These are phyloP conservation scores for Pseudopithomyces chartarum DNA, from an alignment of 2,329 filamentous ascomycete species.

Conservation along the genomic window DNA sequence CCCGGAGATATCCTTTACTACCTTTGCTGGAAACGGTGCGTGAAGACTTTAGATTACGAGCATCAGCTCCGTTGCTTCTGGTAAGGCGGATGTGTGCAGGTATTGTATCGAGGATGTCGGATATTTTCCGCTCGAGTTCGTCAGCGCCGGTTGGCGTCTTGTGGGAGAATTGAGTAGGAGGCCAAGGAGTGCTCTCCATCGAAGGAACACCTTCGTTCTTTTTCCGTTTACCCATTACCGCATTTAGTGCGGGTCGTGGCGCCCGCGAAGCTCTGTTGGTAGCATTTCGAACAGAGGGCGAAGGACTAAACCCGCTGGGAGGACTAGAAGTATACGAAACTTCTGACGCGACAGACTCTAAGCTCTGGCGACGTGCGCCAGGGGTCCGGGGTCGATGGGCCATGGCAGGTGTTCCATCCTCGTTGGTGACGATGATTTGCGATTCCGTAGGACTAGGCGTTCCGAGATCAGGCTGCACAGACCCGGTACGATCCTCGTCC, in stretches of 20 bases:
- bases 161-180: slow-evolving; percentile 41
- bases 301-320: slow-evolving; percentile 36
- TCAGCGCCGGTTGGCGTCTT: slow-evolving; percentile 49
- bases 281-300: slow-evolving; percentile 40
- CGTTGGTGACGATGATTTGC: slow-evolving; percentile 25
- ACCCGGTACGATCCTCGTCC: slow-evolving; percentile 16
- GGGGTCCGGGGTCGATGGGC: slow-evolving; percentile 36
- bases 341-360: slow-evolving; percentile 35
- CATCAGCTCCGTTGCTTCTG: slow-evolving; percentile 35
- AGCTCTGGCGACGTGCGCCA: slow-evolving; percentile 34
- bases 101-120: slow-evolving; percentile 75
- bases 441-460: slow-evolving; percentile 16
- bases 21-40: slow-evolving; percentile 32
- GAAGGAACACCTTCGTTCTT: slow-evolving; percentile 44
- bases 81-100: slow-evolving; percentile 79
- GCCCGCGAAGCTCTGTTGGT: slow-evolving; percentile 31
- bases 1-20: slow-evolving; percentile 39
- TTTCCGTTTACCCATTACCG: slow-evolving; percentile 49
- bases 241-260: slow-evolving; percentile 49
- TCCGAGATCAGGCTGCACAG: slow-evolving; percentile 1
- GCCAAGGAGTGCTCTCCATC: slow-evolving; percentile 36
- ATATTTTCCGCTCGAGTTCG: slow-evolving; percentile 79
- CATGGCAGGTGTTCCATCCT: slow-evolving; percentile 17
- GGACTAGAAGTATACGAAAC: slow-evolving; percentile 41
- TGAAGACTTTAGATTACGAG: slow-evolving; percentile 33